These are phyloP conservation scores for Cucumis sativus DNA, from an alignment of 306 rosid genomes.

Conservation along the genomic window DNA sequence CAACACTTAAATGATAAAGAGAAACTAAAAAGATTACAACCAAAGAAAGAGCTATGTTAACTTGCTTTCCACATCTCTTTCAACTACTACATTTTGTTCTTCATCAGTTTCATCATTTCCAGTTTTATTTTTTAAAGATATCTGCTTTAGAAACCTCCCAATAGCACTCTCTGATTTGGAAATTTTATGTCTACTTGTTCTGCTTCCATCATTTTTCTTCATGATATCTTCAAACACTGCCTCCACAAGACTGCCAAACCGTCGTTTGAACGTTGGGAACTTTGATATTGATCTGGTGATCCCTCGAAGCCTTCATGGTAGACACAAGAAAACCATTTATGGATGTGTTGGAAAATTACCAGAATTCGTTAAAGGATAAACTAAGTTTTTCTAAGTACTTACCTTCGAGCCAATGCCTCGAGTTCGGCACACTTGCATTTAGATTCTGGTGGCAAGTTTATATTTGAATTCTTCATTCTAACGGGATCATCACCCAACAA, in stretches of 20 bases:
- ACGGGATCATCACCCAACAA: conserved; percentile 51
- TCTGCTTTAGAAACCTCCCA: conserved; percentile 35
- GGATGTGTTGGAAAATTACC: neutral
- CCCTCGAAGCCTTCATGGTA: conserved; percentile 58
- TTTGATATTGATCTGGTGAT: conserved; percentile 80
- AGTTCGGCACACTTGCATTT: conserved; percentile 80
- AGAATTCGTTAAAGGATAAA: neutral
- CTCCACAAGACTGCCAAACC: conserved; percentile 43
- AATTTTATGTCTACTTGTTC: conserved; percentile 9
- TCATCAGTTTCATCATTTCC: conserved; percentile 28
- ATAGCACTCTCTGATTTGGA: conserved; percentile 70
- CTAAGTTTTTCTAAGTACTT: neutral
- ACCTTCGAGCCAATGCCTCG: conserved; percentile 88
- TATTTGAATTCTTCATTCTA: conserved; percentile 36
- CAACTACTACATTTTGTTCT: conserved; percentile 21
- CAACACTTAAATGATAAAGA: neutral
- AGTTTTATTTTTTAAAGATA: conserved; percentile 36
- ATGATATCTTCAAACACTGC: conserved; percentile 35
- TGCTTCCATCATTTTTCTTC: conserved; percentile 16
- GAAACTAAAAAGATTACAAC: neutral
- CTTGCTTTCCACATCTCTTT: conserved; percentile 30
- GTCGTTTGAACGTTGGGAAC: conserved; percentile 74
- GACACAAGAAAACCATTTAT: conserved; percentile 24
- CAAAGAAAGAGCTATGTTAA: neutral
- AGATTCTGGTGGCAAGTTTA: conserved; percentile 54